A percentile compares a stretch with the other conserved stretches of the same genome.
phyloP scores from a whole-genome alignment of 179 eudicot genomes.

The Camellia oleifera region DNA sequence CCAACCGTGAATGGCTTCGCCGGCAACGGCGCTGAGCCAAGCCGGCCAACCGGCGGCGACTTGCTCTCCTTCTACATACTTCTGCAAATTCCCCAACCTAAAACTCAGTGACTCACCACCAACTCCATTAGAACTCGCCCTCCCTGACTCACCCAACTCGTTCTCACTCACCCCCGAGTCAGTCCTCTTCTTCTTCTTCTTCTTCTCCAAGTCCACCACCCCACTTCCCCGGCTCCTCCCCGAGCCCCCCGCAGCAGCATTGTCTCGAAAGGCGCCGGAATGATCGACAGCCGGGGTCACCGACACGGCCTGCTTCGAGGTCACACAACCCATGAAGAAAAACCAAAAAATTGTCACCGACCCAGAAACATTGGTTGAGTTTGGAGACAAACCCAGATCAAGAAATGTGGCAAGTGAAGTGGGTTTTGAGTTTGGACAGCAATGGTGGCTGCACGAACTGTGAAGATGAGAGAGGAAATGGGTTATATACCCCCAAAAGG shows the following conservation, averaged over 20 bases:
- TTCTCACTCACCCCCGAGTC: conserved; percentile 40
- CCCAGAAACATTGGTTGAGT: background rate
- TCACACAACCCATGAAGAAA: conserved; percentile 74
- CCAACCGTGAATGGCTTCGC: conserved; percentile 97
- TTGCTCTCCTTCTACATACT: conserved; percentile 78
- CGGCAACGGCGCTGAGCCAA: conserved; percentile 96
- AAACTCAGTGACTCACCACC: conserved; percentile 70
- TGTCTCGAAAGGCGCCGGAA: conserved; percentile 57
- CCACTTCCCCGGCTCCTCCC: conserved; percentile 42
- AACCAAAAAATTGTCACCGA: background rate
- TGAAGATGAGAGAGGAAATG: background rate
- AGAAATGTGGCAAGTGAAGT: background rate
- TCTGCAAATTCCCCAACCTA: conserved; percentile 76
- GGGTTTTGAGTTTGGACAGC: conserved; percentile 4
- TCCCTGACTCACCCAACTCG: conserved; percentile 65
- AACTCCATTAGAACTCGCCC: conserved; percentile 38
- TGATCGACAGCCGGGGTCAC: conserved; percentile 86
- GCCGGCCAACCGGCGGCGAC: conserved; percentile 99
- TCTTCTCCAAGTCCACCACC: conserved; percentile 33
- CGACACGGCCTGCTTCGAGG: conserved; percentile 78
- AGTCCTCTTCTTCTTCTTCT: conserved; percentile 36
- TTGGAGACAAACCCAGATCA: conserved; percentile 28
- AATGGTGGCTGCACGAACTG: background rate
- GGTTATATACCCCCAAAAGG: background rate
- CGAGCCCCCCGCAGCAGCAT: conserved; percentile 41